Conservation (phyloP, 192 early-diverging fungal genomes). For the Umbelopsis isabellina region DNA sequence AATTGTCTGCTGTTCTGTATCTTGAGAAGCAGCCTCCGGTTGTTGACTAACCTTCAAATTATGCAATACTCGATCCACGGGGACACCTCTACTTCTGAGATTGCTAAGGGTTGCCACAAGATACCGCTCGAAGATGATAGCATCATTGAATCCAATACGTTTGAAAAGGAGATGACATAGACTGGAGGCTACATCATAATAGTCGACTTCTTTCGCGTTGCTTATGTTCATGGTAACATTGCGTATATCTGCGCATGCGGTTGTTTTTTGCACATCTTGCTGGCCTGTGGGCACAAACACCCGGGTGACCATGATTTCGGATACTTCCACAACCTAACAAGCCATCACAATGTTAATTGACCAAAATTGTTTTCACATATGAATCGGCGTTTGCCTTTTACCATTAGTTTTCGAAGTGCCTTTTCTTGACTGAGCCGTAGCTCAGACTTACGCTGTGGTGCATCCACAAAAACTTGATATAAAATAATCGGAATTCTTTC, state of each 20-base stretch:
- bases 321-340: constrained; percentile 51
- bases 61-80: constrained; percentile 59
- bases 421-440: constrained; percentile 55
- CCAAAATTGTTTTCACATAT: neutral
- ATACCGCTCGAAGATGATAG: constrained; percentile 75
- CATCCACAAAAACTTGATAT: constrained; percentile 54
- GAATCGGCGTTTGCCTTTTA: constrained; percentile 26
- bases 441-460: constrained; percentile 52
- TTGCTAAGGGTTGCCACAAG: constrained; percentile 70
- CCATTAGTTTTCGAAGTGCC: constrained; percentile 63
- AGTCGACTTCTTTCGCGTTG: constrained; percentile 62
- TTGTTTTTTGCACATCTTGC: constrained; percentile 57
- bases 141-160: constrained; percentile 73
- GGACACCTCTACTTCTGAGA: constrained; percentile 68
- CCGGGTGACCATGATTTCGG: constrained; percentile 65
- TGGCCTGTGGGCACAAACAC: constrained; percentile 39
- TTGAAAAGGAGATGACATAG: constrained; percentile 71
- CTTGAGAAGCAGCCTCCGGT: constrained; percentile 24
- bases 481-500: constrained; percentile 80
- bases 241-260: constrained; percentile 57
- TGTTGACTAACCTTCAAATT: constrained; percentile 33
- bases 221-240: constrained; percentile 47
- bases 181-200: constrained; percentile 79
- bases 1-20: neutral
- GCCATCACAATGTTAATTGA: neutral